Percentiles rank a stretch among this genome's conserved stretches.
These are phyloP conservation scores for Porodaedalea pini DNA, from an alignment of 1,284 basidiomycete genomes.

Conservation along the genomic window DNA sequence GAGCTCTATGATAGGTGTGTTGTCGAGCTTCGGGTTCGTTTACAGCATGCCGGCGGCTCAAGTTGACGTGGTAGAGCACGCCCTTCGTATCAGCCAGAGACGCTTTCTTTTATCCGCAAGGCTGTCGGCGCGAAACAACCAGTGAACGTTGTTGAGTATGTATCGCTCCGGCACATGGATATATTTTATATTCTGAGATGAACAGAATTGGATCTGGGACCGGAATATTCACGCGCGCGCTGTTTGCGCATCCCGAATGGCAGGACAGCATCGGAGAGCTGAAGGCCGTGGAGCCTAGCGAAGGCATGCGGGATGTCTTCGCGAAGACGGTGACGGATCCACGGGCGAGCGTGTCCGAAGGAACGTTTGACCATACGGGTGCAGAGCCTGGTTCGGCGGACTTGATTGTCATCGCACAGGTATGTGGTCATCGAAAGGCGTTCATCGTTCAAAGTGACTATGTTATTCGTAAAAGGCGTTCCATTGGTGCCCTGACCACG, in stretches of 20 bases:
- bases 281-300: conserved; percentile 68
- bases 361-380: conserved; percentile 60
- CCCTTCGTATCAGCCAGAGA: conserved; percentile 64
- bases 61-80: conserved; percentile 43
- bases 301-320: conserved; percentile 68
- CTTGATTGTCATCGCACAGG: conserved; percentile 70
- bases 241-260: conserved; percentile 62
- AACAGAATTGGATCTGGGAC: conserved; percentile 68
- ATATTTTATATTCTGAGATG: not conserved
- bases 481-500: conserved; percentile 78
- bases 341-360: conserved; percentile 50
- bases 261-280: conserved; percentile 45
- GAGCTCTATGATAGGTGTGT: conserved; percentile 68
- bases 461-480: conserved; percentile 50
- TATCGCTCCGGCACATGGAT: conserved; percentile 8
- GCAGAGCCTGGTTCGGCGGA: conserved; percentile 68
- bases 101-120: conserved; percentile 53
- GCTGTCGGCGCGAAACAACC: conserved; percentile 37
- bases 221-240: conserved; percentile 74
- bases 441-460: not conserved
- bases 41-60: not conserved
- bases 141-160: conserved; percentile 68
- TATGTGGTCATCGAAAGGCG: conserved; percentile 26
- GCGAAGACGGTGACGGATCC: conserved; percentile 46
- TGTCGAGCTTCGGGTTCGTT: conserved; percentile 14